phyloP scores from a whole-genome alignment of 73 alveolate species.

The Paramecium primaurelia region DNA sequence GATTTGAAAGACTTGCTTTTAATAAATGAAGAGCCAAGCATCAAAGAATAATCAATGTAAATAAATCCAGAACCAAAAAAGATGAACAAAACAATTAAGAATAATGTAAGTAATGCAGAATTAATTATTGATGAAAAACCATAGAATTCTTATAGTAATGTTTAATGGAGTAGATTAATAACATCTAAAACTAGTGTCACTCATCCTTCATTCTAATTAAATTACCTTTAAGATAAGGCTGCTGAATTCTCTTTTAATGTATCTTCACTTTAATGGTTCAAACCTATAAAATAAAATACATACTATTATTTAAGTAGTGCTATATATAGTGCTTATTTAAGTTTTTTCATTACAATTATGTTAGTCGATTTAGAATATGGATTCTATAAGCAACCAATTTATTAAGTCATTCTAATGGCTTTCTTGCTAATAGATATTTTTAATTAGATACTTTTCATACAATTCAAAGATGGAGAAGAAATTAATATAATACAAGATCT shows the following conservation, averaged over 20 bases:
- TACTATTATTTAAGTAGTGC: not conserved
- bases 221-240: not conserved
- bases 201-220: not conserved
- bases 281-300: not conserved
- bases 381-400: not conserved
- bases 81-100: not conserved
- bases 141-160: not conserved
- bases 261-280: not conserved
- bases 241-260: not conserved
- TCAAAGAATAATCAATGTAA: not conserved
- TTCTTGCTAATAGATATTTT: not conserved
- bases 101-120: not conserved
- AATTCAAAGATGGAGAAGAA: not conserved
- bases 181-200: not conserved
- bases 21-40: conserved; percentile 36
- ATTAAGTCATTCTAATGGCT: not conserved
- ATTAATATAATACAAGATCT: not conserved
- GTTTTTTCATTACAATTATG: not conserved
- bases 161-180: conserved; percentile 3
- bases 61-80: not conserved
- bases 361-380: not conserved
- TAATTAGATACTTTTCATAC: not conserved
- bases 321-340: not conserved
- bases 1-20: not conserved
- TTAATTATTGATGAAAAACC: not conserved